Evolutionary conservation across 2,329 filamentous ascomycete genomes (phyloP).

Genomic region (Talaromyces rugulosus): DNA sequence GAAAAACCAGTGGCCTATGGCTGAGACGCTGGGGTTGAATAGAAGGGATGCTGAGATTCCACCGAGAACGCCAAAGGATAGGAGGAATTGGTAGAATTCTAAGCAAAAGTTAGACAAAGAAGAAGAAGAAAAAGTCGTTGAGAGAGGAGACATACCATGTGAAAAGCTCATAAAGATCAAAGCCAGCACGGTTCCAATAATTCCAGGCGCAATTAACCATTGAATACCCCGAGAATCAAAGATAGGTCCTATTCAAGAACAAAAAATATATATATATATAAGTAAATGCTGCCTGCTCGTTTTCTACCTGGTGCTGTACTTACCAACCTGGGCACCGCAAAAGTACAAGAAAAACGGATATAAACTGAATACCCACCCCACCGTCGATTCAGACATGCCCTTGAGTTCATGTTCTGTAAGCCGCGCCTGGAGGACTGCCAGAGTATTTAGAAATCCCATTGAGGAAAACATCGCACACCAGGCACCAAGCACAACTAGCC

Average conservation of each 20-base stretch:
- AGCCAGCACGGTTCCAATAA: neutral
- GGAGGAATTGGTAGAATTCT: constrained; percentile 37
- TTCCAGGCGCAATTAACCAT: neutral
- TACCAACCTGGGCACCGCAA: constrained; percentile 23
- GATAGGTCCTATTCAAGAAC: constrained; percentile 21
- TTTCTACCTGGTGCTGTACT: neutral
- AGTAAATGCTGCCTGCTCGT: neutral
- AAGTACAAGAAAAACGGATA: constrained; percentile 39
- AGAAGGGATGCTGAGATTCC: constrained; percentile 28
- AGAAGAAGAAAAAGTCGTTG: constrained; percentile 16
- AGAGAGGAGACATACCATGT: constrained; percentile 14
- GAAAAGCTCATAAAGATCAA: neutral
- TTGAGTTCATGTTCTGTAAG: constrained; percentile 33
- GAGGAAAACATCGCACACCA: constrained; percentile 38
- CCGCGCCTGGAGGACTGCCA: constrained; percentile 38
- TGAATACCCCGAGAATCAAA: constrained; percentile 32
- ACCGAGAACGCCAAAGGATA: constrained; percentile 31
- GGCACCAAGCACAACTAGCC: constrained; percentile 41
- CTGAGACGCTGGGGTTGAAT: constrained; percentile 28
- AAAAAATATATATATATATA: neutral
- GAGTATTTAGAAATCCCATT: constrained; percentile 39
- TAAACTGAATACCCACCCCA: constrained; percentile 40
- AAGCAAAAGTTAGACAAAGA: neutral
- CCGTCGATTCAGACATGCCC: constrained; percentile 28
- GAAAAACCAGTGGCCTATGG: constrained; percentile 33